Conservation (phyloP, 1,139 yeast species). For the Entelexis paramagnoliae region DNA sequence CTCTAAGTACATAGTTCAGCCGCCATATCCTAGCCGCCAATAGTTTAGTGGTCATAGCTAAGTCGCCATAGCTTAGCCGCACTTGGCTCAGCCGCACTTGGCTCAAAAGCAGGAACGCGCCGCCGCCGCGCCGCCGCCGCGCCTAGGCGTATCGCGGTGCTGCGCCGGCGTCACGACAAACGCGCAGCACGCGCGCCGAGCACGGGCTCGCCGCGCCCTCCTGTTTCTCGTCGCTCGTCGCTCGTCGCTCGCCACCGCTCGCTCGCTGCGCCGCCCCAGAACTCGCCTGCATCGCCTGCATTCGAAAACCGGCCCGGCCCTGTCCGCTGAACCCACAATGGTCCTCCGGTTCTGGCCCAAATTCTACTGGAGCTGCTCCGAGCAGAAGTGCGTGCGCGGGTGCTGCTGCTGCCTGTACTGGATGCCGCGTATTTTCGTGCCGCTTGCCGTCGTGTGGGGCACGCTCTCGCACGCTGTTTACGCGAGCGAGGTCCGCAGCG, state of each 20-base stretch:
- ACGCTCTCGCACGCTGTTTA: slow-evolving; percentile 13
- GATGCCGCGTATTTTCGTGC: slow-evolving; percentile 53
- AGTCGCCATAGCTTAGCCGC: too few species aligned
- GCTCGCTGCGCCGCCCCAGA: too few species aligned
- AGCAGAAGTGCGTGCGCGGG: slow-evolving; percentile 22
- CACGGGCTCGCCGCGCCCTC: too few species aligned
- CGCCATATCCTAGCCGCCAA: too few species aligned
- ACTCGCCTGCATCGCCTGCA: too few species aligned
- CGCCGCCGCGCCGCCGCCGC: background rate
- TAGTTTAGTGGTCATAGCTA: too few species aligned
- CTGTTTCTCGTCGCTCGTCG: too few species aligned
- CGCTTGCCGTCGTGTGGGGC: slow-evolving; percentile 49
- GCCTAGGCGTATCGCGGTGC: background rate
- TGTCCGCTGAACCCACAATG: background rate
- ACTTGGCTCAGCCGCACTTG: too few species aligned
- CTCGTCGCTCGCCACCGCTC: too few species aligned
- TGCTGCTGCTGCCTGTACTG: slow-evolving; percentile 44
- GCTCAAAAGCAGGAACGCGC: too few species aligned
- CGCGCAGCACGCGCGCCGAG: background rate
- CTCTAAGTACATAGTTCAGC: too few species aligned
- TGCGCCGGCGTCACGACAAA: background rate
- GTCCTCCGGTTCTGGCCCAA: slow-evolving; percentile 1
- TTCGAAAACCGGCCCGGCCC: too few species aligned
- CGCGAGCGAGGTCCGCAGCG: slow-evolving; percentile 5
- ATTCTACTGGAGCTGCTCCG: slow-evolving; percentile 5